A percentile compares a stretch with the other conserved stretches of the same genome.
These are phyloP conservation scores for Yamadazyma endophytica DNA, from an alignment of 805 yeast genomes.

Conservation along the genomic window DNA sequence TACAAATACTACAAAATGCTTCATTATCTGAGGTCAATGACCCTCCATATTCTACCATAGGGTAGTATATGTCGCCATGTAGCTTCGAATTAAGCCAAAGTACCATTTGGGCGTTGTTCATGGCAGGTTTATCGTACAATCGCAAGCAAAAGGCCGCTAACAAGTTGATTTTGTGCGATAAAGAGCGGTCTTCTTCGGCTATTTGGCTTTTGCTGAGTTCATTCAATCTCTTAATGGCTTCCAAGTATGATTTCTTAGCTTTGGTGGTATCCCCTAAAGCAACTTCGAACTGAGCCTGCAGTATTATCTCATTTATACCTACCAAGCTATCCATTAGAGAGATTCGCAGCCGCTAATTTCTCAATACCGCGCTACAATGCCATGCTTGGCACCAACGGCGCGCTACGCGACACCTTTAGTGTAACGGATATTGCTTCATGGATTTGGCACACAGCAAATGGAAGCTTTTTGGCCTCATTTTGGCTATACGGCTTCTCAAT, in stretches of 20 bases:
- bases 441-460: no score
- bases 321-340: no score
- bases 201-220: conserved; percentile 10
- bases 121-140: conserved; percentile 15
- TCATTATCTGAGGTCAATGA: conserved; percentile 6
- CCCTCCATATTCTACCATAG: conserved; percentile 16
- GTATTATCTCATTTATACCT: no score
- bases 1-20: neutral
- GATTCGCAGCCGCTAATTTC: no score
- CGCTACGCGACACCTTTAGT: no score
- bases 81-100: conserved; percentile 25
- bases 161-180: neutral
- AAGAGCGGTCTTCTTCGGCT: neutral
- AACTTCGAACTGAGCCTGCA: no score
- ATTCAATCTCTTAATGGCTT: conserved; percentile 22
- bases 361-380: no score
- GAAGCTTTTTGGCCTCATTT: no score
- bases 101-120: conserved; percentile 13
- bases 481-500: conserved; percentile 39
- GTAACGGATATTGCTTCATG: no score
- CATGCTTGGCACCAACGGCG: no score
- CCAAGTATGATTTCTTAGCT: conserved; percentile 17
- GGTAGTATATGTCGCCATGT: conserved; percentile 9
- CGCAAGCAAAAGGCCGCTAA: conserved; percentile 8
- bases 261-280: no score